These are phyloP conservation scores for Pochonia chlamydosporia DNA, from an alignment of 2,329 filamentous ascomycete species.

Conservation along the genomic window DNA sequence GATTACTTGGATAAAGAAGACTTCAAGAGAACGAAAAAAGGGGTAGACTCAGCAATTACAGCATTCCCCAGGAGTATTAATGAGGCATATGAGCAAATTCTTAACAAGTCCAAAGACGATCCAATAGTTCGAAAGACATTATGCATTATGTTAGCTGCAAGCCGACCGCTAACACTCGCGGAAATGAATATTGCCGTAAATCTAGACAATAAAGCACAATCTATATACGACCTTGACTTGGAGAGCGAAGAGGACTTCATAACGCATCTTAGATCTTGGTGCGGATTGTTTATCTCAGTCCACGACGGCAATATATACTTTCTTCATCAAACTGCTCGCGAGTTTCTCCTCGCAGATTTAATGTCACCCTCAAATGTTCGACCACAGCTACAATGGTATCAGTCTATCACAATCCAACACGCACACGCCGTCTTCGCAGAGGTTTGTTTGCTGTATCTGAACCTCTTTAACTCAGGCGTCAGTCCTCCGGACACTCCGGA, in stretches of 20 bases:
- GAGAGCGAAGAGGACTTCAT: constrained; percentile 7
- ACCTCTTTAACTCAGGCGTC: not conserved
- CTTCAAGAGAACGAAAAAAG: not conserved
- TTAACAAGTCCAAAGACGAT: constrained; percentile 9
- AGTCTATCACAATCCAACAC: not conserved
- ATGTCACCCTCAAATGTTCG: not conserved
- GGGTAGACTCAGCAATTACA: not conserved
- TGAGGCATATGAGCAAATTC: too few species aligned
- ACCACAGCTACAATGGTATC: not conserved
- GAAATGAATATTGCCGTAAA: constrained; percentile 24
- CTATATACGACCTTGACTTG: constrained; percentile 15
- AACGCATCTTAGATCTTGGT: not conserved
- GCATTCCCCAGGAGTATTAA: constrained; percentile 3
- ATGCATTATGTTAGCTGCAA: constrained; percentile 20
- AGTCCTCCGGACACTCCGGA: not conserved
- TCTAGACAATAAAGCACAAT: constrained; percentile 9
- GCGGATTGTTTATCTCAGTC: not conserved
- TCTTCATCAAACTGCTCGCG: too few species aligned
- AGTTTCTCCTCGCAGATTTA: not conserved
- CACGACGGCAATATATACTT: not conserved
- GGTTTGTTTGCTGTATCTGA: not conserved
- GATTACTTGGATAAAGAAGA: not conserved
- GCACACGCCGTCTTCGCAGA: not conserved
- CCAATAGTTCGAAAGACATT: constrained; percentile 13
- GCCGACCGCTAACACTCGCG: constrained; percentile 17